Base-by-base conservation (phyloP, 768 basidiomycete species). In the Lentinula sp. region DNA sequence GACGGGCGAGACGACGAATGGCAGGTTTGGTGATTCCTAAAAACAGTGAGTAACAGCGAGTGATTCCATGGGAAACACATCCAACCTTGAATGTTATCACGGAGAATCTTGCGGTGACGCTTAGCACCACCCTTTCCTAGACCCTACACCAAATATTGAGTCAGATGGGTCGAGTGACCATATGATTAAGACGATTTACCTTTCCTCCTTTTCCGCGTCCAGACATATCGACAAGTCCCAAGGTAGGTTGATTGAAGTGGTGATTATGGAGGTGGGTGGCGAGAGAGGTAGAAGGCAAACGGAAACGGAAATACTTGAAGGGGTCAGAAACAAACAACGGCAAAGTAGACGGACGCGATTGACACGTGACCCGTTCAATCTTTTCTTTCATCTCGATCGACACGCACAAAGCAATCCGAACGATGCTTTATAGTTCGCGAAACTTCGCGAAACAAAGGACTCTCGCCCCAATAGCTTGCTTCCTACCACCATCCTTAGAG, bases 121-220 rank as follows among this genome's bases (percentile, higher is more conserved):
- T 50, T 59, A 59, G 48, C 58, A 59, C 58, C 46, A 8, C 58
- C 58, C 58, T 59, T 59, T 59, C 48, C 48, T 36, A 59, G 58
- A 50, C 58, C 55, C 55, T 57, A 32, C 15, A 42, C 16, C 15
- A 43, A 28, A 28, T 37, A 43, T 13, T 37, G 6, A 42, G 6
- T 20, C 9, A n/a, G 41, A 41, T 18, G 15, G 20, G 6, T 37
- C 6, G 6, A 13, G 13, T 7, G 15, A 16, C 23, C 16, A 57
- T 18, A 23, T n/a, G 12, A 15, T 39, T 8, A 13, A 39, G 13
- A 39, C 2, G 13, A 54, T 16, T 10, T 41, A 50, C 58, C 48
- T 59, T 59, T 35, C 58, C 58, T 33, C 58, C 46, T 59, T 59
- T 59, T 36, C 46, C 58, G 33, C 58, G 58, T 45, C 46, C 58